A percentile compares a stretch with the other conserved stretches of the same genome.
Conservation (phyloP, 306 rosid species). For the Fragaria ananassa region DNA sequence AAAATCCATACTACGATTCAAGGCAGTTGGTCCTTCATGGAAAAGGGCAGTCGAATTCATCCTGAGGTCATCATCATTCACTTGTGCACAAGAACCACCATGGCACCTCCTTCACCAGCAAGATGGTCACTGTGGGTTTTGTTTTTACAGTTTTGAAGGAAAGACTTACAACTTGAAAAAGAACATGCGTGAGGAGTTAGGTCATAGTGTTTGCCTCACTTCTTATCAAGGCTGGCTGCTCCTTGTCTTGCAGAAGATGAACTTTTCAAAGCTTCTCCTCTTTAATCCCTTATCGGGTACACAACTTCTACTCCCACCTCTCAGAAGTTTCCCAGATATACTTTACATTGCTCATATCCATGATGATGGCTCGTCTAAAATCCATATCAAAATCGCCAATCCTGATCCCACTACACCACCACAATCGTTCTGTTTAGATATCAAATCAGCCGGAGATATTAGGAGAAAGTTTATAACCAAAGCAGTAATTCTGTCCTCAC, state of each 20-base stretch:
- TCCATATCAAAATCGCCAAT: neutral
- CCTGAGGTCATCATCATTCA: neutral
- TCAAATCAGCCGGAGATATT: neutral
- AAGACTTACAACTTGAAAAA: neutral
- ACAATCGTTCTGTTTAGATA: neutral
- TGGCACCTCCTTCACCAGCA: neutral
- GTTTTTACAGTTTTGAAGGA: neutral
- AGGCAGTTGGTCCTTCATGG: neutral
- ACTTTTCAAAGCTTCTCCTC: neutral
- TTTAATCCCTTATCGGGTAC: neutral
- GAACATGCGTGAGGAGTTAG: neutral
- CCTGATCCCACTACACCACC: neutral
- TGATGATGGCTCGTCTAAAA: neutral
- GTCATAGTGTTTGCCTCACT: neutral
- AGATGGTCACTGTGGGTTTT: neutral
- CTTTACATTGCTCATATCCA: neutral
- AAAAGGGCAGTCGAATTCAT: neutral
- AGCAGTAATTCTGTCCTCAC: neutral
- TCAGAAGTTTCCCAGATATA: neutral
- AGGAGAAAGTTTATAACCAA: neutral
- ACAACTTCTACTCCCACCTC: neutral
- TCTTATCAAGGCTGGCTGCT: neutral
- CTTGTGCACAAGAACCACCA: neutral
- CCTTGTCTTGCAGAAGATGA: neutral
- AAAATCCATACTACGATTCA: neutral